Conservation (phyloP, 768 basidiomycete genomes). For the Tylopilus sp. region DNA sequence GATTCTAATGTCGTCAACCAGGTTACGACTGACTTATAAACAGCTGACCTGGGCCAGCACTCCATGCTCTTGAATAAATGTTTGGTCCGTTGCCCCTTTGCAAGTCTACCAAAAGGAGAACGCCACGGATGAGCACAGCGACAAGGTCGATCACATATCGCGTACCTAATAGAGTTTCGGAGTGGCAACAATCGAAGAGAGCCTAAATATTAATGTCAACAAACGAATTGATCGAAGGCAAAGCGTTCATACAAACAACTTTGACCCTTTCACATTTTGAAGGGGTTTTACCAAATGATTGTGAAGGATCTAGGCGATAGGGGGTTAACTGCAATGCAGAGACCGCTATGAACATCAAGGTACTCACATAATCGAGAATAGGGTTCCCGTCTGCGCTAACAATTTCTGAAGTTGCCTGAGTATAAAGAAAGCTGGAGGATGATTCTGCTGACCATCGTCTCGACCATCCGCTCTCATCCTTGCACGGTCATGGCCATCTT, state of each 20-base stretch:
- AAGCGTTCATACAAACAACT: conserved; percentile 16
- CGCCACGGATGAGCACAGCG: neutral
- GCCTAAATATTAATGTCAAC: conserved; percentile 13
- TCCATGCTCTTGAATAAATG: conserved; percentile 16
- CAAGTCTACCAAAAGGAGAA: conserved; percentile 14
- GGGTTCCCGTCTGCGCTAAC: conserved; percentile 15
- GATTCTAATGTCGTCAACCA: neutral
- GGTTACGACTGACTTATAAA: conserved; percentile 11
- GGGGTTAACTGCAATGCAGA: neutral
- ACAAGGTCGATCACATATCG: neutral
- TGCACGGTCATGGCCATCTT: conserved; percentile 24
- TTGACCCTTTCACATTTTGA: conserved; percentile 14
- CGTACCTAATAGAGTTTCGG: conserved; percentile 25
- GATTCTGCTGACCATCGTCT: conserved; percentile 41
- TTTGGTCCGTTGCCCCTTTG: conserved; percentile 11
- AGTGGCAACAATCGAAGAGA: conserved; percentile 32
- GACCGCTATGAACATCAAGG: neutral
- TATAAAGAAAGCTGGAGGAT: neutral
- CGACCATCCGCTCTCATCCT: conserved; percentile 43
- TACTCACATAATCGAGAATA: conserved; percentile 24
- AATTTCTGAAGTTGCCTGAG: conserved; percentile 16
- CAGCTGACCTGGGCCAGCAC: conserved; percentile 6
- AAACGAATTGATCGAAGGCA: neutral
- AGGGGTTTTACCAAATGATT: conserved; percentile 18
- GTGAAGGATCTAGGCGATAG: conserved; percentile 18